These are phyloP conservation scores for Aspergillus fischeri DNA, from an alignment of 2,329 filamentous ascomycete genomes.

Conservation along the genomic window DNA sequence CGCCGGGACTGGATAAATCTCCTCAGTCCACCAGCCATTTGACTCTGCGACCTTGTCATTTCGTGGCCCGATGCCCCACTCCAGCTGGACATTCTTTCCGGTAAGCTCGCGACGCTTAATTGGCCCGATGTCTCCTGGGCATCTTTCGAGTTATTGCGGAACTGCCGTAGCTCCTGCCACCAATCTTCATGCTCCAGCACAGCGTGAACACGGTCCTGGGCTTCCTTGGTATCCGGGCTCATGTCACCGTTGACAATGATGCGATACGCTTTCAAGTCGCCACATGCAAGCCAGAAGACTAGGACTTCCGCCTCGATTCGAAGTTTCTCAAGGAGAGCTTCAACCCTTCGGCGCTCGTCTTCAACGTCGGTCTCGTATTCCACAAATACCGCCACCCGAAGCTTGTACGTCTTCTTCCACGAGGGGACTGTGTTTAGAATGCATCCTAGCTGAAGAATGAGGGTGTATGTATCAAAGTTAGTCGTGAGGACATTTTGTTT, in stretches of 20 bases:
- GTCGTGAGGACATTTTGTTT: slow-evolving; percentile 69
- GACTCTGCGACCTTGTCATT: slow-evolving; percentile 40
- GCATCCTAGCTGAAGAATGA: slow-evolving; percentile 83
- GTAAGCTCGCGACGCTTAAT: slow-evolving; percentile 23
- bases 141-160: slow-evolving; percentile 28
- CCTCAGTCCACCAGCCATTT: slow-evolving; percentile 56
- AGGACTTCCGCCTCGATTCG: slow-evolving; percentile 74
- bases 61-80: slow-evolving; percentile 53
- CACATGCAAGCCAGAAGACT: slow-evolving; percentile 78
- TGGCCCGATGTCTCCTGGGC: slow-evolving; percentile 11
- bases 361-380: slow-evolving; percentile 82
- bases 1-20: slow-evolving; percentile 60
- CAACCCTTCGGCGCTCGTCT: slow-evolving; percentile 70
- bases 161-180: slow-evolving; percentile 71
- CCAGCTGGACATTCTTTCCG: slow-evolving; percentile 45
- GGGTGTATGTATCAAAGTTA: slow-evolving; percentile 85
- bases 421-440: slow-evolving; percentile 76
- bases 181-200: slow-evolving; percentile 69
- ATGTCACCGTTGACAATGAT: slow-evolving; percentile 69
- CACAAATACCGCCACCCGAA: slow-evolving; percentile 81
- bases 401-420: slow-evolving; percentile 68
- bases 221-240: slow-evolving; percentile 49
- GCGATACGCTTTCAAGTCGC: slow-evolving; percentile 68
- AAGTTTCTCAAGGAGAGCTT: slow-evolving; percentile 71
- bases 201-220: slow-evolving; percentile 59